Conservation (phyloP, 2,329 filamentous ascomycete genomes). For the Fusarium foetens region DNA sequence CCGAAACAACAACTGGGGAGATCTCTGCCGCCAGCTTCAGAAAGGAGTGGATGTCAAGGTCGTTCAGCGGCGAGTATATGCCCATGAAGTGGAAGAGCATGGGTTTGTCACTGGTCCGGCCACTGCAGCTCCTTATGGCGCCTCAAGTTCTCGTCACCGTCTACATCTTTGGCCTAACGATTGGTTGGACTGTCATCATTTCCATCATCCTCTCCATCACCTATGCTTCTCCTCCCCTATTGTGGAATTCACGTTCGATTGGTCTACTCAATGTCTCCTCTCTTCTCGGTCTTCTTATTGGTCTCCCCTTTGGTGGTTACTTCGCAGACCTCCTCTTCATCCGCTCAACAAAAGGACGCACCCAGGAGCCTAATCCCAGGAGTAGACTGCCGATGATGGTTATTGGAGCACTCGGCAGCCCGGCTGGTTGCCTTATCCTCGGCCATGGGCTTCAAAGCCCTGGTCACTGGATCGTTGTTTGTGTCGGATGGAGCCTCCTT, state of each 20-base stretch:
- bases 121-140: neutral
- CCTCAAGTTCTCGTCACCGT: slow-evolving; percentile 6
- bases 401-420: neutral
- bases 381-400: slow-evolving; percentile 1
- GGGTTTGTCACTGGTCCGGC: neutral
- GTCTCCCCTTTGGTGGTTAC: neutral
- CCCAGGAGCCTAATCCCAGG: neutral
- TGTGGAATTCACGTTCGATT: neutral
- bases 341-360: neutral
- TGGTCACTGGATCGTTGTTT: neutral
- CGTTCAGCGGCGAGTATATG: neutral
- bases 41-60: neutral
- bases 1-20: neutral
- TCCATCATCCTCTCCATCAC: neutral
- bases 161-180: slow-evolving; percentile 1
- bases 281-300: neutral
- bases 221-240: neutral
- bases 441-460: neutral
- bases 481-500: slow-evolving; percentile 3
- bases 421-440: neutral
- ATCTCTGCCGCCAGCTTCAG: too few relatives aligned
- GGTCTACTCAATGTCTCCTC: neutral
- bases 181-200: slow-evolving; percentile 10
- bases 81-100: neutral
- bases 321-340: slow-evolving; percentile 4